phyloP scores from a whole-genome alignment of 495 filamentous ascomycete genomes.

The Hypomontagnella monticulosa region DNA sequence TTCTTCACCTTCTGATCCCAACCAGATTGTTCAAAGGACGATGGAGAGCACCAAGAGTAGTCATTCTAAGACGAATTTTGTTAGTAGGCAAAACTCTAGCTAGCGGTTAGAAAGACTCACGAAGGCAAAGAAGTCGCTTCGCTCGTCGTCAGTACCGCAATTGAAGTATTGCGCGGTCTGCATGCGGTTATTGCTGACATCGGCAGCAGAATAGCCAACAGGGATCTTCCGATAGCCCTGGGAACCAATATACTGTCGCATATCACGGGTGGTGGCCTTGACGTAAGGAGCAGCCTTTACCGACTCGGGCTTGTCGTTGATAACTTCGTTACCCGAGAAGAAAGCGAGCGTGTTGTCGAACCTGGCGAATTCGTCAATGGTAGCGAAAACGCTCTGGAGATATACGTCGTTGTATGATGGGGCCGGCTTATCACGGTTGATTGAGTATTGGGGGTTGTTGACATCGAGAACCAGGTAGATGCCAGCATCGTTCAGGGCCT shows the following conservation, averaged over 20 bases:
- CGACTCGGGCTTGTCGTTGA: constrained; percentile 79
- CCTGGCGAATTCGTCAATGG: constrained; percentile 85
- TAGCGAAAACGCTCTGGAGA: constrained; percentile 92
- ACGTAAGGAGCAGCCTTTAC: constrained; percentile 83
- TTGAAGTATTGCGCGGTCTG: constrained; percentile 95
- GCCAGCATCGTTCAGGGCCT: constrained; percentile 78
- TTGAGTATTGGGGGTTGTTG: constrained; percentile 71
- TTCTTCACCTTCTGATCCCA: constrained; percentile 93
- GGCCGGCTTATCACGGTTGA: constrained; percentile 80
- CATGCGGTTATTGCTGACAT: constrained; percentile 84
- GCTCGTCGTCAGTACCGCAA: constrained; percentile 86
- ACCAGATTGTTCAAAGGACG: constrained; percentile 77
- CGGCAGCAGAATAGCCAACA: constrained; percentile 92
- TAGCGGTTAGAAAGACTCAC: constrained; percentile 43
- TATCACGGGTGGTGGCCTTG: constrained; percentile 93
- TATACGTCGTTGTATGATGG: constrained; percentile 91
- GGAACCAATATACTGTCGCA: constrained; percentile 82
- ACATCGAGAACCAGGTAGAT: constrained; percentile 92
- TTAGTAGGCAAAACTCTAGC: constrained; percentile 9
- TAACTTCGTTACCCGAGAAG: constrained; percentile 97
- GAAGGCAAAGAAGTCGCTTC: constrained; percentile 95
- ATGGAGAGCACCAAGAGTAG: constrained; percentile 93
- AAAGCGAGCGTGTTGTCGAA: constrained; percentile 93
- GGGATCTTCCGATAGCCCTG: constrained; percentile 82
- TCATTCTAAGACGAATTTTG: constrained; percentile 70